Base-by-base conservation (phyloP, 2,329 filamentous ascomycete genomes). In the Colletotrichum destructivum region DNA sequence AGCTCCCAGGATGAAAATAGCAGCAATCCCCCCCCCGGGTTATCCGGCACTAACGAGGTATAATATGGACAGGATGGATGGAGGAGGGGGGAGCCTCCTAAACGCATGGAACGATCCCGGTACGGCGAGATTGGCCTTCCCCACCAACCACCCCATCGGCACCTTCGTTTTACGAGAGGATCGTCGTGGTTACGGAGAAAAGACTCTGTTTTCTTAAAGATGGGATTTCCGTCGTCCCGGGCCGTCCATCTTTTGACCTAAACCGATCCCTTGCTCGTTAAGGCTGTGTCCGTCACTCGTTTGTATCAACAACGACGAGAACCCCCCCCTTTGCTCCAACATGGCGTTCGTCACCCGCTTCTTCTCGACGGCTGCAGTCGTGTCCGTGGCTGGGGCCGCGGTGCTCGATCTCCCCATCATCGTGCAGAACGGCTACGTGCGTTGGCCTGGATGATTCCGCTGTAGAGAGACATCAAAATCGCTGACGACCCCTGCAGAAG, bases 351-450 rank as follows among this genome's bases (percentile, higher is more conserved):
- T 63, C 66, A 61, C 54, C 55, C 57, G 69, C 31, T 68, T 63
- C 46, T 49, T 67, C 38, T 68, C 59, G 47, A 59, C 65, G 52
- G 69, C 59, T 51, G 59, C 64, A 51, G 65, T 40, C 52, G 64
- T 65, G 26, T 68, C 65, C 23, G 64, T 64, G 3, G 65, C 69
- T 23, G 42, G 60, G 23, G 73, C 73, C 15, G 68, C 63, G n/a
- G 68, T 73, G 47, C 40, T 74, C 15, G 71, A 74, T 18, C 23
- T 74, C 57, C 68, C 68, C 47, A 74, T 74, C 15, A 62, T 59
- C 21, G 47, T 74, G 16, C 56, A 71, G 38, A 72, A 74, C 46
- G 51, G 57, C 23, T 74, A 74, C 52, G 69, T 71, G 12, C 44
- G 69, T 63, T 31, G 31, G 31, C 6, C 1, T 31, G 31, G 31